phyloP scores from a whole-genome alignment of 495 filamentous ascomycete genomes.

The Xylaria telfairii region DNA sequence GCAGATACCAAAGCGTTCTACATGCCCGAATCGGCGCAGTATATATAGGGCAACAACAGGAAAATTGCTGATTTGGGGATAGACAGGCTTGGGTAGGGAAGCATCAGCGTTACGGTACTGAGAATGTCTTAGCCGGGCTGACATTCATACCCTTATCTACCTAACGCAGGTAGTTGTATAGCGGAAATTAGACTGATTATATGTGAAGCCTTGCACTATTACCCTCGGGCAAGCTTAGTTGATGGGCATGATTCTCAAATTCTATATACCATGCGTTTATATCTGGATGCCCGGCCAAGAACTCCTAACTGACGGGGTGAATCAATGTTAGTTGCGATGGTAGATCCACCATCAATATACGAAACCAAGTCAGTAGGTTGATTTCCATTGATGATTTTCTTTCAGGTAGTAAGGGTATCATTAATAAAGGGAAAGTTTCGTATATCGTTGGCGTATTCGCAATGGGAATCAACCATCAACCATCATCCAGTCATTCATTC shows the following conservation, averaged over 20 bases:
- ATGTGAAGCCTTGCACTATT: neutral
- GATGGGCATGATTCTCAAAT: neutral
- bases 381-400: neutral
- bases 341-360: neutral
- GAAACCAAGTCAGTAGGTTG: neutral
- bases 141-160: neutral
- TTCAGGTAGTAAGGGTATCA: constrained; percentile 17
- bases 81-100: neutral
- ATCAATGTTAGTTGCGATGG: neutral
- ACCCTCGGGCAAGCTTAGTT: neutral
- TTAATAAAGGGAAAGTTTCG: neutral
- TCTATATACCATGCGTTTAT: neutral
- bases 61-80: constrained; percentile 1
- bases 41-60: constrained; percentile 11
- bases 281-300: neutral
- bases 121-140: neutral
- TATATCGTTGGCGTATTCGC: neutral
- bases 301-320: neutral
- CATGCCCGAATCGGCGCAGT: neutral
- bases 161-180: neutral
- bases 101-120: neutral
- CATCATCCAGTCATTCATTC: neutral
- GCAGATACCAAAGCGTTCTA: constrained; percentile 1
- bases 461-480: neutral
- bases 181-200: neutral